Conservation (phyloP, 1,139 yeast genomes). For the Kurtzmaniella quercitrusa region DNA sequence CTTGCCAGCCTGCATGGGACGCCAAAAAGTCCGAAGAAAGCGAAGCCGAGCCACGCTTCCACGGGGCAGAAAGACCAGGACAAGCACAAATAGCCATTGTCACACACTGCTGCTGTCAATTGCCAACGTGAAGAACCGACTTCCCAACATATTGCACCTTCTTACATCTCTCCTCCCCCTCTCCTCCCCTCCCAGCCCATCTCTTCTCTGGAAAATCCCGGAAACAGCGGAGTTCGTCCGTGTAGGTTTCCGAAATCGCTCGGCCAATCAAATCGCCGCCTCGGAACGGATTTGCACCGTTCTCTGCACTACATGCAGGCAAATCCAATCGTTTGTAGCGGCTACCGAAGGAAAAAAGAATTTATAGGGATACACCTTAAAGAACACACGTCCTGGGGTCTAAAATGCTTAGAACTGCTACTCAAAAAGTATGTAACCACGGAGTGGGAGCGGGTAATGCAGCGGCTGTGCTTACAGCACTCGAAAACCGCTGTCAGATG, state of each 20-base stretch:
- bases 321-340: conserved; percentile 3
- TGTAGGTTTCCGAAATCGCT: conserved; percentile 4
- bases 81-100: too few species aligned
- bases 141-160: too few species aligned
- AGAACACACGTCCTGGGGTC: conserved; percentile 5
- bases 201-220: conserved; percentile 4
- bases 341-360: conserved; percentile 3
- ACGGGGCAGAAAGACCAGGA: neutral
- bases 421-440: conserved; percentile 22
- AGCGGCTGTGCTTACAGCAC: too few species aligned
- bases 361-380: conserved; percentile 3
- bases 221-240: conserved; percentile 7
- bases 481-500: too few species aligned
- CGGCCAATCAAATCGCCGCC: conserved; percentile 4
- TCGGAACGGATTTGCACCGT: conserved; percentile 4
- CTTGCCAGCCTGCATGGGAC: neutral
- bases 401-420: conserved; percentile 24
- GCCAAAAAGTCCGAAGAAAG: neutral
- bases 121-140: too few species aligned
- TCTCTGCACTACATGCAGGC: neutral
- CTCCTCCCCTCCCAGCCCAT: neutral
- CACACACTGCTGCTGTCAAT: too few species aligned
- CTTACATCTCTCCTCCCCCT: neutral
- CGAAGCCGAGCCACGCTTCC: neutral
- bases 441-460: too few species aligned